Conservation (phyloP, 768 basidiomycete genomes). For the Gloeopeniophorella convolvens region DNA sequence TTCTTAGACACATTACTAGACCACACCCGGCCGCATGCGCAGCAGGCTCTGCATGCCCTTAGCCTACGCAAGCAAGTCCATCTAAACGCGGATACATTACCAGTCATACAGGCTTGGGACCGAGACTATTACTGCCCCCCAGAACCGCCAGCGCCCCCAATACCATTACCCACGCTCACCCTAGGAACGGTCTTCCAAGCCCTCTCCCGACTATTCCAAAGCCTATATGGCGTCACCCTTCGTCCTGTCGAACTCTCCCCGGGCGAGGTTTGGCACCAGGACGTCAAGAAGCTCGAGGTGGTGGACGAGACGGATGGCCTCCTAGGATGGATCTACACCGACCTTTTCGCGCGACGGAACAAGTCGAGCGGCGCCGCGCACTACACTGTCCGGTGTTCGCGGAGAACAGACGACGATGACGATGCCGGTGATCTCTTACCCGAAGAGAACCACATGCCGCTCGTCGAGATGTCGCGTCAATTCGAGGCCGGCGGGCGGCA, state of each 20-base stretch:
- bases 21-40: conserved; percentile 74
- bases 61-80: conserved; percentile 70
- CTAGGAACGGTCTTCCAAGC: conserved; percentile 90
- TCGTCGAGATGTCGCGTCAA: conserved; percentile 39
- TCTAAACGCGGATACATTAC: conserved; percentile 49
- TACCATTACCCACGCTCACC: conserved; percentile 68
- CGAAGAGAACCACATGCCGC: conserved; percentile 33
- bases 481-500: conserved; percentile 62
- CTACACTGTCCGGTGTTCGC: conserved; percentile 93
- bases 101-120: conserved; percentile 91
- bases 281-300: conserved; percentile 89
- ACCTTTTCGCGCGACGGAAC: conserved; percentile 77
- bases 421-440: conserved; percentile 50
- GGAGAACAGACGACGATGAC: conserved; percentile 90
- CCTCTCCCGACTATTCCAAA: conserved; percentile 80
- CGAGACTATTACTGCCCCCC: conserved; percentile 88
- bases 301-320: conserved; percentile 82
- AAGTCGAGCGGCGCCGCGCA: conserved; percentile 93
- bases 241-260: conserved; percentile 59
- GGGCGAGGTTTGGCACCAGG: conserved; percentile 86
- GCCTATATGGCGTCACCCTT: conserved; percentile 81
- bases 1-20: conserved; percentile 80
- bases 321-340: conserved; percentile 93
- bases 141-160: conserved; percentile 66
- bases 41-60: conserved; percentile 60